phyloP scores from a whole-genome alignment of 805 yeast genomes.

The Candida ficus region DNA sequence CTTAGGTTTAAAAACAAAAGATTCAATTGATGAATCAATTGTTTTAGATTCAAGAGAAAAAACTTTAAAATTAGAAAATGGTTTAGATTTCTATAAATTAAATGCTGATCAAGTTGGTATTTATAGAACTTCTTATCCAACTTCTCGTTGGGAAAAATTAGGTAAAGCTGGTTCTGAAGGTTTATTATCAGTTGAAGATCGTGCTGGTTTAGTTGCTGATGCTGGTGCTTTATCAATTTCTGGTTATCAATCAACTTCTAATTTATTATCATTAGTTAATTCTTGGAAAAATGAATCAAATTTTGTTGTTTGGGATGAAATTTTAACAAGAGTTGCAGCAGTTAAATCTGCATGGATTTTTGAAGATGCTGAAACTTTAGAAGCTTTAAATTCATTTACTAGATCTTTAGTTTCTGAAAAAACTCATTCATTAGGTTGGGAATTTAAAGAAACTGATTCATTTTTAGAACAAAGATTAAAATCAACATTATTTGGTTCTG shows the following conservation, averaged over 20 bases:
- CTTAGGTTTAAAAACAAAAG: slow-evolving; percentile 52
- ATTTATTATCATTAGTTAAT: slow-evolving; percentile 52
- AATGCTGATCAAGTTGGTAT: slow-evolving; percentile 74
- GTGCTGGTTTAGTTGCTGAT: slow-evolving; percentile 79
- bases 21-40: slow-evolving; percentile 56
- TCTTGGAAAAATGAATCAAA: slow-evolving; percentile 56
- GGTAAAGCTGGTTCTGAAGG: slow-evolving; percentile 55
- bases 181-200: slow-evolving; percentile 65
- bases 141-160: slow-evolving; percentile 63
- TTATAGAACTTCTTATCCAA: slow-evolving; percentile 66
- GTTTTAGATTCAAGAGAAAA: slow-evolving; percentile 48
- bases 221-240: slow-evolving; percentile 66
- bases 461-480: slow-evolving; percentile 64
- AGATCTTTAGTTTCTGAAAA: slow-evolving; percentile 52
- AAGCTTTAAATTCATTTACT: slow-evolving; percentile 46
- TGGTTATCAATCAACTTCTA: slow-evolving; percentile 60
- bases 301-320: slow-evolving; percentile 66
- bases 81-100: slow-evolving; percentile 52
- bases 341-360: slow-evolving; percentile 51
- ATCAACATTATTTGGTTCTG: slow-evolving; percentile 54
- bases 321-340: slow-evolving; percentile 42
- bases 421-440: slow-evolving; percentile 58
- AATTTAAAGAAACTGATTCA: slow-evolving; percentile 48
- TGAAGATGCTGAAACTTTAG: slow-evolving; percentile 41
- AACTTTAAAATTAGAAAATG: slow-evolving; percentile 40